Percentiles rank a stretch among this genome's conserved stretches.
Conservation (phyloP, 768 basidiomycete species). For the Trametes meyenii region DNA sequence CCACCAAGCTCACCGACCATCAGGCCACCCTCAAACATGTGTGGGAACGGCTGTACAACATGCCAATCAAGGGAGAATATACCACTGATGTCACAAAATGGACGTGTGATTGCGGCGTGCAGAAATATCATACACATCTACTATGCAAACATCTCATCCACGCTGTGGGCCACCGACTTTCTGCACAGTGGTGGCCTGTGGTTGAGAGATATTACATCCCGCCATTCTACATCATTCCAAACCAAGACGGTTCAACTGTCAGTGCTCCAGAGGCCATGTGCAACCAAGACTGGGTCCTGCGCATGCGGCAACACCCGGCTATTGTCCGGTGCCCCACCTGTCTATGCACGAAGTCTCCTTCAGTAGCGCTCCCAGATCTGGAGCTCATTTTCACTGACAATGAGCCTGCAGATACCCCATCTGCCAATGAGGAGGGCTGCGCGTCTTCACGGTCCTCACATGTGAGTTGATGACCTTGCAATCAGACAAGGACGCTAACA, state of each 20-base stretch:
- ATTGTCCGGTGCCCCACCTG: not conserved
- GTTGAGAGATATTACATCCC: constrained; percentile 6
- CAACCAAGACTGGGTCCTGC: not conserved
- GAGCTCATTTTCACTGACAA: no score
- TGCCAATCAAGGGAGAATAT: constrained; percentile 13
- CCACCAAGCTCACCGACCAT: not conserved
- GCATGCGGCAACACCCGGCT: not conserved
- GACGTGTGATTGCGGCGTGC: constrained; percentile 21
- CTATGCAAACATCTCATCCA: constrained; percentile 22
- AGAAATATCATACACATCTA: constrained; percentile 18
- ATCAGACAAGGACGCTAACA: not conserved
- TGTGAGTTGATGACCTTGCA: not conserved
- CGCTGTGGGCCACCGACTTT: not conserved
- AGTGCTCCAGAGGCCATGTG: not conserved
- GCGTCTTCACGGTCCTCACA: not conserved
- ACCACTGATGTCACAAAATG: not conserved
- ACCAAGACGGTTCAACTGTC: not conserved
- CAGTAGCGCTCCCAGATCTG: no score
- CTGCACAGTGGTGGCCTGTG: not conserved
- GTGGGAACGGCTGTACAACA: constrained; percentile 5
- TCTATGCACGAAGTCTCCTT: no score
- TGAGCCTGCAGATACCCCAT: not conserved
- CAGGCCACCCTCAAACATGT: constrained; percentile 6
- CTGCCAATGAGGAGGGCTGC: no score
- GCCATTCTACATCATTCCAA: constrained; percentile 19